Conservation (phyloP, 805 yeast species). For the Brettanomyces sp. region DNA sequence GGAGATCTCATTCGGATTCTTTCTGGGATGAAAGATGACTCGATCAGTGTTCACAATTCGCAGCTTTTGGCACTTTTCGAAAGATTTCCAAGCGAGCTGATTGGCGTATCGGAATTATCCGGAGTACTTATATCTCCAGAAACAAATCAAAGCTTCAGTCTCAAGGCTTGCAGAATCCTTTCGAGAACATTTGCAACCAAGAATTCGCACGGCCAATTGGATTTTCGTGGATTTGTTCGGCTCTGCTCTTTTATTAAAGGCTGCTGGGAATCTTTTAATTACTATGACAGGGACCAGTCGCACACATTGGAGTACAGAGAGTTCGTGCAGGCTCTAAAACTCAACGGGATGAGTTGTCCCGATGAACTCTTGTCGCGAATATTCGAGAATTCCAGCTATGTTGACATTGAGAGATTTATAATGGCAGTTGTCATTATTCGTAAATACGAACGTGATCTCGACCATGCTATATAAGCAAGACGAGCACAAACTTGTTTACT, state of each 20-base stretch:
- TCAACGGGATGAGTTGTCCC: constrained; percentile 17
- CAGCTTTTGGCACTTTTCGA: constrained; percentile 12
- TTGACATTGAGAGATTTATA: constrained; percentile 20
- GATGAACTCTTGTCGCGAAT: constrained; percentile 12
- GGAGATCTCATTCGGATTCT: constrained; percentile 11
- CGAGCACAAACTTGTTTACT: no score
- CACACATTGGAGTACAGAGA: constrained; percentile 19
- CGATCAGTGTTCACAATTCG: constrained; percentile 16
- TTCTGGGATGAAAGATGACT: constrained; percentile 6
- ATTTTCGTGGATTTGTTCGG: constrained; percentile 20
- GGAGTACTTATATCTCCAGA: constrained; percentile 17
- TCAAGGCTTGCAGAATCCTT: constrained; percentile 11
- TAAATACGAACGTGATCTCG: constrained; percentile 8
- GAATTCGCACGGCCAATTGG: constrained; percentile 8
- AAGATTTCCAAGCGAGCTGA: constrained; percentile 9
- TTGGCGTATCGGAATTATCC: constrained; percentile 10
- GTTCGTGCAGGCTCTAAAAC: constrained; percentile 17
- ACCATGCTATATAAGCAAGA: no score
- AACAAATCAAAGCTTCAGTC: constrained; percentile 9
- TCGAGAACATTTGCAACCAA: constrained; percentile 13
- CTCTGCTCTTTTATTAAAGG: constrained; percentile 23
- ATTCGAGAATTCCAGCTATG: constrained; percentile 11
- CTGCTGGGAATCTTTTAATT: constrained; percentile 21
- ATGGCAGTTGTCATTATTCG: constrained; percentile 20
- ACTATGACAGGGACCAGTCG: constrained; percentile 20